Evolutionary conservation across 2,329 filamentous ascomycete genomes (phyloP).

Genomic region (Dactylellina parvicollis): DNA sequence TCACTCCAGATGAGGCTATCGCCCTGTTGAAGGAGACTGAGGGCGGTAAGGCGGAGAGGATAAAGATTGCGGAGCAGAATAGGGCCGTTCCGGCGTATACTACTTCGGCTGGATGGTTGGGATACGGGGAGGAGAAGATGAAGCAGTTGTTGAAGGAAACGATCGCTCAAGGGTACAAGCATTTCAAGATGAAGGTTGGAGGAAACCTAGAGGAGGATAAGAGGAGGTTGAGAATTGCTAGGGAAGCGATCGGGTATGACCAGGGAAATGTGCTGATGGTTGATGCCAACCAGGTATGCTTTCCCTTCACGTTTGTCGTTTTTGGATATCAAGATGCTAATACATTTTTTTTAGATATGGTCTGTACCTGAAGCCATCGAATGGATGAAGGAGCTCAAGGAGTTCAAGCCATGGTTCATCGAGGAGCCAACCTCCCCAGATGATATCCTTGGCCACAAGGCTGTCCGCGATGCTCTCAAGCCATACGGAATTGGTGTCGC

Average conservation of each 20-base stretch:
- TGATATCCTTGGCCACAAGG: constrained; percentile 87
- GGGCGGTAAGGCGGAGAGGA: constrained; percentile 73
- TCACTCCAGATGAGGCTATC: constrained; percentile 85
- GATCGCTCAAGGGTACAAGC: constrained; percentile 77
- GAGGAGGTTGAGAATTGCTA: constrained; percentile 75
- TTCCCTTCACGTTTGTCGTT: not conserved
- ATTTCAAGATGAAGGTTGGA: constrained; percentile 94
- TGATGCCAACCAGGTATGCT: constrained; percentile 81
- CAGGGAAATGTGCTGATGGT: constrained; percentile 87
- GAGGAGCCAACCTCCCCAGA: constrained; percentile 92
- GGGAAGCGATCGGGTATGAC: constrained; percentile 81
- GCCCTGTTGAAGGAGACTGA: constrained; percentile 74
- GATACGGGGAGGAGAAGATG: constrained; percentile 89
- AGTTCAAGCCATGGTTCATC: constrained; percentile 85
- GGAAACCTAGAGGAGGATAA: constrained; percentile 76
- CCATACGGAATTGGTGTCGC: constrained; percentile 82
- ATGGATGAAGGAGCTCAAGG: constrained; percentile 82
- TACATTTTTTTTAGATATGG: constrained; percentile 69
- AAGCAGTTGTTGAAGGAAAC: constrained; percentile 77
- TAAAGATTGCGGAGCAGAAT: constrained; percentile 77
- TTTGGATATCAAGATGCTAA: constrained; percentile 8
- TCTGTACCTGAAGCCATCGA: constrained; percentile 86
- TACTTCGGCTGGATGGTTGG: constrained; percentile 90
- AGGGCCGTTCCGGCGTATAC: constrained; percentile 89
- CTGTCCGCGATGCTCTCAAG: constrained; percentile 80